A percentile compares a stretch with the other conserved stretches of the same genome.
Conservation (phyloP, 257 asterid species). For the Primulina eburnea region DNA sequence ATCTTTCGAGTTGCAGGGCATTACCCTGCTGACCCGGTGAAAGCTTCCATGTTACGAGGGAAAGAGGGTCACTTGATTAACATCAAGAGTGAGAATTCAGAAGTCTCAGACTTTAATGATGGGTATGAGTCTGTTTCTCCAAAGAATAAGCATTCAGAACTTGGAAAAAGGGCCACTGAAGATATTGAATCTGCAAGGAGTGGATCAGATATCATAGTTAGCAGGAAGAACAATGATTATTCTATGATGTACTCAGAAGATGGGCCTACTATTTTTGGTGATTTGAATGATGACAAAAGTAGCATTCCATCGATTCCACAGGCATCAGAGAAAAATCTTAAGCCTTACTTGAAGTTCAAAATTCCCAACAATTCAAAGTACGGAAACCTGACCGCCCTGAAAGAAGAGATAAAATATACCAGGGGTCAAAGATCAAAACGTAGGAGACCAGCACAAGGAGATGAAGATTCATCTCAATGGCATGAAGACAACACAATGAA, state of each 20-base stretch:
- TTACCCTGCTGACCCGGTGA: not conserved
- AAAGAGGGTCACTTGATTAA: not conserved
- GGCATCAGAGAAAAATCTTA: constrained; percentile 46
- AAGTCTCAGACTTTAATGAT: constrained; percentile 20
- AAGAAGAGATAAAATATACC: constrained; percentile 58
- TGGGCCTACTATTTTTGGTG: constrained; percentile 34
- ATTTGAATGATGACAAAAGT: constrained; percentile 40
- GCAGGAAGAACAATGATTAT: constrained; percentile 43
- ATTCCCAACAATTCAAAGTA: constrained; percentile 63
- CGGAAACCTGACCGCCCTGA: constrained; percentile 45
- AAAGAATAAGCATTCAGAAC: constrained; percentile 32
- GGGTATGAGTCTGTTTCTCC: constrained; percentile 49
- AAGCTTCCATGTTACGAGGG: not conserved
- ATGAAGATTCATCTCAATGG: constrained; percentile 46
- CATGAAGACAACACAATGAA: constrained; percentile 54
- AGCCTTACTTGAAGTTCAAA: constrained; percentile 67
- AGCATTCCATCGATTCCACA: constrained; percentile 31
- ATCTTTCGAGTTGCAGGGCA: not conserved
- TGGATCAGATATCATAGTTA: constrained; percentile 37
- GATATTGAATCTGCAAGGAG: constrained; percentile 36
- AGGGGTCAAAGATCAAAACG: constrained; percentile 94
- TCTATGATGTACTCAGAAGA: constrained; percentile 34
- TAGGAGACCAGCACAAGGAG: constrained; percentile 61
- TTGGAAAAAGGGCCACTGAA: constrained; percentile 53
- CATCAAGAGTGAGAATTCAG: not conserved